A percentile compares a stretch with the other conserved stretches of the same genome.
phyloP scores from a whole-genome alignment of 2,329 filamentous ascomycete genomes.

The Microdochium paspali region DNA sequence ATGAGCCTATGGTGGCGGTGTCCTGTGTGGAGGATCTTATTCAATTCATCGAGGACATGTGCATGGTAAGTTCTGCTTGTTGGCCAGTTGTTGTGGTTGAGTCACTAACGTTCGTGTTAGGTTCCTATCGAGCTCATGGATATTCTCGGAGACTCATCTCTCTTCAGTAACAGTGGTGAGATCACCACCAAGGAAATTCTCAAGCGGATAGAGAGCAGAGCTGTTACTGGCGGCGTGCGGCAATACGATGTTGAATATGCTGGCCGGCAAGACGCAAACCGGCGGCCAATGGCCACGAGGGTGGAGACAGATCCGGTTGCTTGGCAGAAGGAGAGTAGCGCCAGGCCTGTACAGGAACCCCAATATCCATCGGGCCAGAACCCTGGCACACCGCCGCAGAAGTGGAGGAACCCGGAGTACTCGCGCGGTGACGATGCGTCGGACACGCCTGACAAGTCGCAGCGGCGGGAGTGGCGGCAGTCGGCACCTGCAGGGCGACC shows the following conservation, averaged over 20 bases:
- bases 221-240: constrained; percentile 36
- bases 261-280: constrained; percentile 46
- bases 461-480: constrained; percentile 47
- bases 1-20: constrained; percentile 87
- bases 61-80: constrained; percentile 59
- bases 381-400: constrained; percentile 39
- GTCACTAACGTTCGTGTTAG: constrained; percentile 32
- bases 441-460: constrained; percentile 28
- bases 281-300: constrained; percentile 45
- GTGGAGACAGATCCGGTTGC: constrained; percentile 84
- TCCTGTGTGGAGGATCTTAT: constrained; percentile 89
- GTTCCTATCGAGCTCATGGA: constrained; percentile 87
- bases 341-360: constrained; percentile 66
- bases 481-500: constrained; percentile 41
- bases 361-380: constrained; percentile 27
- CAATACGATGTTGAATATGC: constrained; percentile 52
- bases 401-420: constrained; percentile 37
- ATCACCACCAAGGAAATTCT: constrained; percentile 96
- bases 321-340: constrained; percentile 76
- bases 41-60: constrained; percentile 91
- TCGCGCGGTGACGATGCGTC: constrained; percentile 25
- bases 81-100: not conserved
- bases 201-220: constrained; percentile 80
- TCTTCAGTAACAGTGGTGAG: constrained; percentile 76
- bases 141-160: constrained; percentile 70